Base-by-base conservation (phyloP, 2,329 filamentous ascomycete genomes). In the Cytospora piceae region DNA sequence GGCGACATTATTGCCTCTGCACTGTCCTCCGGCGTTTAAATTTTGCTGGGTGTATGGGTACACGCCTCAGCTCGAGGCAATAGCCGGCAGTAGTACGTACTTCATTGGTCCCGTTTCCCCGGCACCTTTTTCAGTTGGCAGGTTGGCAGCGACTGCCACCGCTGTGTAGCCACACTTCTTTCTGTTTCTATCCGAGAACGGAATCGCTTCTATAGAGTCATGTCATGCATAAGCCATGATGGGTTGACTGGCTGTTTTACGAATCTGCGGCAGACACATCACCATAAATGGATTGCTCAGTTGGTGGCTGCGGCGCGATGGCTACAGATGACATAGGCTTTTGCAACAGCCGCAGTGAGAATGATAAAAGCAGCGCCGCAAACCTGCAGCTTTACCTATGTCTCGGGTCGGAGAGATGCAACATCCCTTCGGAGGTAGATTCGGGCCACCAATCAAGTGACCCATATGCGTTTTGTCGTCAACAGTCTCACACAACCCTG, bases 351-450 rank as follows among this genome's bases (percentile, higher is more conserved):
- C n/a, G n/a, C 9, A 49, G 46, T 49, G 42, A 46, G 42, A n/a
- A 22, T 46, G 20, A 24, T 14, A 12, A 22, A 49, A 20, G n/a
- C 11, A 14, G 11, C n/a, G 46, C 46, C 46, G 46, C 11, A 49
- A n/a, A 24, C 46, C n/a, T 49, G 46, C 46, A 49, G 46, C 46
- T 49, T 24, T 49, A 49, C 46, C n/a, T 49, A 12, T 49, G 46
- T 49, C n/a, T 49, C 46, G 46, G 46, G 46, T 49, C 46, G 14
- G 9, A 49, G 9, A 49, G 46, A 49, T 49, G 46, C 46, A 49
- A 12, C n/a, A 49, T 22, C 8, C 20, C n/a, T 24, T 49, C 46
- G n/a, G 46, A 49, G n/a, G n/a, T 49, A 24, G n/a, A 24, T 49
- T 24, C 11, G 46, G 22, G 24, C 17, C 46, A 49, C 22, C 46